Evolutionary conservation across 1,139 yeast genomes (phyloP), one percentile per base, ranked within the genome.

Genomic region (Taphrina wiesneri): DNA sequence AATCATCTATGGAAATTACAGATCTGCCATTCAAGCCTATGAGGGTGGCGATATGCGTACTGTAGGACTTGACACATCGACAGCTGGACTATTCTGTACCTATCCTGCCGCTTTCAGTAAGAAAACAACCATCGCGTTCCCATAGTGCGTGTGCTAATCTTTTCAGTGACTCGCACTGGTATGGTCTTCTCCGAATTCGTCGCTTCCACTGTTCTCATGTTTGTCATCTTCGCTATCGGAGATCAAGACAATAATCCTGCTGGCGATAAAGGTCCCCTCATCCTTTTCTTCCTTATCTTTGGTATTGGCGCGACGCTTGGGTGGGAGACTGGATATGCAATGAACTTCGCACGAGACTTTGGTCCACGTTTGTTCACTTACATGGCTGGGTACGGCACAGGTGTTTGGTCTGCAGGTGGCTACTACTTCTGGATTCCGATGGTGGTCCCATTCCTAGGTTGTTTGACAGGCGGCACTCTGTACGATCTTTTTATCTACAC

Each of bases 341-440:
- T 82, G 70, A 82, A 82, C 73, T 74, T 80, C 69, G 85, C 85
- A 26, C 80, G 85, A 75, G 85, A 82, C 73, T 76, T 81, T 65
- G 83, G 82, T 47, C 85, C 85, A 67, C 75, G 85, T 71, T 72
- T 82, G 56, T 83, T 83, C 36, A 73, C 82, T 36, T 75, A 75
- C 56, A 74, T 80, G 56, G 76, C 81, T 53, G 85, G 85, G 36
- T 81, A 81, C 69, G 79, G 81, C 56, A 72, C 76, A 62, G 75
- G 75, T 25, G 73, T 81, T 70, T 82, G 79, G 76, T 70, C 75
- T 17, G 71, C 74, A 9, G 77, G 80, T 62, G 74, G 77, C 70
- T 77, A 78, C 70, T 82, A 80, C 73, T 80, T 80, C 71, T 82
- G 85, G 85, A 81, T 82, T 34, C 83, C 84, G 60, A 73, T 80